Conservation (phyloP, 192 early-diverging fungal genomes). For the Umbelopsis ramanniana region DNA sequence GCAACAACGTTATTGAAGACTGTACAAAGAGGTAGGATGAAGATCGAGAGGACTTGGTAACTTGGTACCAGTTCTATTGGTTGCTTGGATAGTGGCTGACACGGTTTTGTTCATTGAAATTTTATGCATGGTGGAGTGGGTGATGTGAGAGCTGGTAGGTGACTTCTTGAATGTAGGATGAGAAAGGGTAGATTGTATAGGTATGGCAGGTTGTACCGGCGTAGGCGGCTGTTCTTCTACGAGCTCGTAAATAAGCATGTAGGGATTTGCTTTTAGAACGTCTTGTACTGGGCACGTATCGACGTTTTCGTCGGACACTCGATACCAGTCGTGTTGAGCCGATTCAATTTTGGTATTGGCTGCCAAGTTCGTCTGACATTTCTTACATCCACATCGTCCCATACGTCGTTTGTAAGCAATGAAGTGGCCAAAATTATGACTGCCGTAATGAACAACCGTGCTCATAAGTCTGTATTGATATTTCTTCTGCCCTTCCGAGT, state of each 20-base stretch:
- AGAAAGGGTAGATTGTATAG: background rate
- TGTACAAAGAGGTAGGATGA: background rate
- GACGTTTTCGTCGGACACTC: slow-evolving; percentile 73
- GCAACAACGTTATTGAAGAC: too few relatives aligned
- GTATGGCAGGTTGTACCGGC: background rate
- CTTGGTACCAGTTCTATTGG: background rate
- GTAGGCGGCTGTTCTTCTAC: background rate
- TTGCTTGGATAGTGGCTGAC: background rate
- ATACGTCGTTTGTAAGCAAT: slow-evolving; percentile 67
- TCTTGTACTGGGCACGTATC: slow-evolving; percentile 59
- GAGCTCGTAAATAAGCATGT: slow-evolving; percentile 71
- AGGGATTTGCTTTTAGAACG: slow-evolving; percentile 72
- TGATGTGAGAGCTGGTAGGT: background rate
- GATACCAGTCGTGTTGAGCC: slow-evolving; percentile 61
- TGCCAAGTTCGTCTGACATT: slow-evolving; percentile 31
- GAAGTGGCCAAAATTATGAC: slow-evolving; percentile 80
- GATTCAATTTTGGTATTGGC: background rate
- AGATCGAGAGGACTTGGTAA: background rate
- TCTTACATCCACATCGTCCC: slow-evolving; percentile 32
- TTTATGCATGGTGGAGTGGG: slow-evolving; percentile 17
- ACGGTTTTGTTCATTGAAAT: slow-evolving; percentile 11
- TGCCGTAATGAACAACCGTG: slow-evolving; percentile 75
- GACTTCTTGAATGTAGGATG: slow-evolving; percentile 12
- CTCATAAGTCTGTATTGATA: slow-evolving; percentile 60
- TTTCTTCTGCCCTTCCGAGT: background rate